Conservation (phyloP, 257 asterid species). For the Petunia axillaris region DNA sequence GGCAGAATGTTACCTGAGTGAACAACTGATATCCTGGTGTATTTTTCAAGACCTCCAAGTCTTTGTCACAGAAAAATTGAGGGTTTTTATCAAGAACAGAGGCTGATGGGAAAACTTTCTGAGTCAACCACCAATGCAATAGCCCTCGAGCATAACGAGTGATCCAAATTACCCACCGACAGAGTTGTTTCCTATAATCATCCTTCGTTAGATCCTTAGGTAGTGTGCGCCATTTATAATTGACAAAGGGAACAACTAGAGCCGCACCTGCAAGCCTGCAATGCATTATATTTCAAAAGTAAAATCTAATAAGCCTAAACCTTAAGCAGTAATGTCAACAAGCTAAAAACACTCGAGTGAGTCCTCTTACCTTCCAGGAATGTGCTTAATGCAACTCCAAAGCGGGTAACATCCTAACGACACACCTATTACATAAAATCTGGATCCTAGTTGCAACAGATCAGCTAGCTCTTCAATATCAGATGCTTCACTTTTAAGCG, state of each 20-base stretch:
- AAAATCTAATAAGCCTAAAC: neutral
- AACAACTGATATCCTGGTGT: conserved; percentile 86
- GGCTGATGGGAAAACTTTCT: conserved; percentile 83
- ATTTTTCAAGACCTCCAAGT: conserved; percentile 73
- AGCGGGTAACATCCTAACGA: conserved; percentile 81
- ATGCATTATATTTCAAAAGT: conserved; percentile 19
- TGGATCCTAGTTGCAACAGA: conserved; percentile 65
- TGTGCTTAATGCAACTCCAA: conserved; percentile 78
- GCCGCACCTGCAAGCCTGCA: conserved; percentile 87
- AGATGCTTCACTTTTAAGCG: conserved; percentile 75
- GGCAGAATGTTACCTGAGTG: conserved; percentile 52
- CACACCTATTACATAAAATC: conserved; percentile 69
- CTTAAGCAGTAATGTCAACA: conserved; percentile 12
- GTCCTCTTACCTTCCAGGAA: conserved; percentile 60
- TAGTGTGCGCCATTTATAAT: conserved; percentile 84
- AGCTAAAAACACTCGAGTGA: conserved; percentile 24
- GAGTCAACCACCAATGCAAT: conserved; percentile 88
- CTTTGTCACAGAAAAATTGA: conserved; percentile 64
- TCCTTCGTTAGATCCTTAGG: conserved; percentile 67
- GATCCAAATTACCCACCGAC: conserved; percentile 54
- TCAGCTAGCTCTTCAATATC: conserved; percentile 94
- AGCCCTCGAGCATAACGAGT: conserved; percentile 63
- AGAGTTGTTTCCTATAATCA: conserved; percentile 74
- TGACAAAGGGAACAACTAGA: conserved; percentile 76
- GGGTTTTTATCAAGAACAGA: conserved; percentile 80